phyloP scores from a whole-genome alignment of 208 protist species.

The Leishmania braziliensis region DNA sequence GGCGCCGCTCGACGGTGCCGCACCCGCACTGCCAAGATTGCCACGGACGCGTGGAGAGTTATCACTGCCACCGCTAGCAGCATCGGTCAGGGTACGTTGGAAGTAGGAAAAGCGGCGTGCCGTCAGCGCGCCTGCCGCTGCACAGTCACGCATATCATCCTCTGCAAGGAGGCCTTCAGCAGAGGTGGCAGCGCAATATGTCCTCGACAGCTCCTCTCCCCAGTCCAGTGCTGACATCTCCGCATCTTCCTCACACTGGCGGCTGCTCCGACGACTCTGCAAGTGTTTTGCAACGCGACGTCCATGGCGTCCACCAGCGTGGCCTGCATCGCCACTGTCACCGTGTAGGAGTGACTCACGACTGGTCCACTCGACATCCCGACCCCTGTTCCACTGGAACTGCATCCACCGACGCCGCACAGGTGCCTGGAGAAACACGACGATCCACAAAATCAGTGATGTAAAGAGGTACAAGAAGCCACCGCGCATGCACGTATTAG shows the following conservation, averaged over 20 bases:
- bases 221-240: conserved; percentile 29
- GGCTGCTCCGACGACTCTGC: not conserved
- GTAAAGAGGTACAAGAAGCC: conserved; percentile 56
- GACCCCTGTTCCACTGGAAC: conserved; percentile 13
- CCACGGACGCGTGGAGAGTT: not conserved
- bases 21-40: not conserved
- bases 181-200: not conserved
- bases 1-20: not conserved
- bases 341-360: conserved; percentile 3
- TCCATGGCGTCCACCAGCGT: not conserved
- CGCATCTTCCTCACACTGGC: not conserved
- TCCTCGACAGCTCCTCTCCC: conserved; percentile 1
- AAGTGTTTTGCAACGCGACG: not conserved
- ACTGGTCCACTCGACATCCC: conserved; percentile 4
- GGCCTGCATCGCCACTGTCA: too few species aligned
- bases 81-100: conserved; percentile 6
- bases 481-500: conserved; percentile 45
- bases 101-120: conserved; percentile 8
- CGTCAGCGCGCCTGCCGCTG: not conserved
- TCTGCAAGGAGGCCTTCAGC: not conserved
- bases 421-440: conserved; percentile 19
- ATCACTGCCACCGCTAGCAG: not conserved
- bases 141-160: not conserved
- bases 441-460: conserved; percentile 34
- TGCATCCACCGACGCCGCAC: conserved; percentile 16